Conservation (phyloP, 257 asterid genomes). For the Solanum etuberosum region DNA sequence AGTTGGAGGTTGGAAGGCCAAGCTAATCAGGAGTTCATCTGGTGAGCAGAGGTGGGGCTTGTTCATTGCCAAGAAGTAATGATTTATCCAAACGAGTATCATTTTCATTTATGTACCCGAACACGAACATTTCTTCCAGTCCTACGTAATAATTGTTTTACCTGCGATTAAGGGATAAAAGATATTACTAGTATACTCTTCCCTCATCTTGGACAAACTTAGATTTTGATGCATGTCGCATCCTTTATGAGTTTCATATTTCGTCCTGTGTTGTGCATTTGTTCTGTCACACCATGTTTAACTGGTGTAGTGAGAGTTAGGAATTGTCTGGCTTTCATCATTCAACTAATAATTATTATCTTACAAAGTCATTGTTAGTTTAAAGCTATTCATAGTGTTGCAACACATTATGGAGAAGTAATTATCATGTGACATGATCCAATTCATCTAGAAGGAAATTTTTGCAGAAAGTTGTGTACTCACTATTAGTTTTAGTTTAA, state of each 20-base stretch:
- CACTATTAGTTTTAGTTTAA: background rate
- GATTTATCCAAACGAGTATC: conserved; percentile 6
- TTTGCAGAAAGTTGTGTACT: background rate
- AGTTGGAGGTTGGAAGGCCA: conserved; percentile 84
- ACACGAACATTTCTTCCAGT: background rate
- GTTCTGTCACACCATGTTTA: background rate
- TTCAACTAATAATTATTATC: background rate
- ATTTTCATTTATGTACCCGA: background rate
- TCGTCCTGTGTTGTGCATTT: background rate
- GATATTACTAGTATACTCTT: background rate
- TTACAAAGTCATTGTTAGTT: background rate
- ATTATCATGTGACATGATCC: background rate
- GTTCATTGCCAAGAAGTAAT: conserved; percentile 66
- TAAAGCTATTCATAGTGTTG: background rate
- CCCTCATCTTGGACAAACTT: background rate
- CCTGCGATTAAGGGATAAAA: background rate
- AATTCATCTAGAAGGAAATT: background rate
- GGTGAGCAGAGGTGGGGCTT: conserved; percentile 99
- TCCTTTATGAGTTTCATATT: background rate
- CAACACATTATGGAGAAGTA: background rate
- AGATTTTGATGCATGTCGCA: background rate
- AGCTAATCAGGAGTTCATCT: conserved; percentile 57
- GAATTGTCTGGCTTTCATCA: background rate
- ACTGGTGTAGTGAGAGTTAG: background rate
- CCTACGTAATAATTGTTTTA: background rate